A percentile compares a stretch with the other conserved stretches of the same genome.
phyloP scores from a whole-genome alignment of 192 early-diverging fungal genomes.

The Coemansia erecta region DNA sequence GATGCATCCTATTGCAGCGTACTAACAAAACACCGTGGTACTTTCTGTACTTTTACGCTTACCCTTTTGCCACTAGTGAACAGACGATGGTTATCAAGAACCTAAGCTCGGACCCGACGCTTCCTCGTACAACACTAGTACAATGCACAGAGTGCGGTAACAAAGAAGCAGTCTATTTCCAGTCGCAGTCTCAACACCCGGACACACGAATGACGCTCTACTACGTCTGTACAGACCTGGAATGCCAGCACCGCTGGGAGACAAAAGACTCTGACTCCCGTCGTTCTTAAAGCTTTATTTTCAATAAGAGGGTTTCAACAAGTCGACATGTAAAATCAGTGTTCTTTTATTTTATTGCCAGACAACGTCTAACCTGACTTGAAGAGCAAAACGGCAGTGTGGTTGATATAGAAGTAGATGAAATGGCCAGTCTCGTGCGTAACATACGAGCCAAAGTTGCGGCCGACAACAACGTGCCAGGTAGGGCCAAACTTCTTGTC shows the following conservation, averaged over 20 bases:
- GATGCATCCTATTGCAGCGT: background rate
- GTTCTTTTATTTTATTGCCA: background rate
- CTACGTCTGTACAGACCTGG: constrained; percentile 70
- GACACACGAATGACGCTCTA: constrained; percentile 79
- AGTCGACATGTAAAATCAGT: background rate
- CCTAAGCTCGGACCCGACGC: constrained; percentile 70
- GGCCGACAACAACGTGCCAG: constrained; percentile 98
- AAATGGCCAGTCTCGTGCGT: constrained; percentile 96
- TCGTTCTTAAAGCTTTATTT: too few relatives aligned
- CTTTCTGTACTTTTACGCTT: constrained; percentile 10
- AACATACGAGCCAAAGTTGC: constrained; percentile 98
- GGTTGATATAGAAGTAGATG: constrained; percentile 97
- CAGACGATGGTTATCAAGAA: constrained; percentile 74
- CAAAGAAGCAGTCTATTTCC: constrained; percentile 72
- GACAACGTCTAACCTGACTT: constrained; percentile 70
- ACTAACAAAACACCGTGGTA: constrained; percentile 19
- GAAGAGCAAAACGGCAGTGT: constrained; percentile 93
- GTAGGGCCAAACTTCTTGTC: constrained; percentile 97
- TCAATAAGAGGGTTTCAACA: background rate
- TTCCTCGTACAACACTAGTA: constrained; percentile 62
- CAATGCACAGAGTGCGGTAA: constrained; percentile 62
- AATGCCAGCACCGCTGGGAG: constrained; percentile 73
- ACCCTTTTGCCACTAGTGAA: constrained; percentile 42
- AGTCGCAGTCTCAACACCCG: constrained; percentile 65
- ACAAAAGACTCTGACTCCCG: too few relatives aligned